These are phyloP conservation scores for Bathelium albidoporum DNA, from an alignment of 495 filamentous ascomycete genomes.

Conservation along the genomic window DNA sequence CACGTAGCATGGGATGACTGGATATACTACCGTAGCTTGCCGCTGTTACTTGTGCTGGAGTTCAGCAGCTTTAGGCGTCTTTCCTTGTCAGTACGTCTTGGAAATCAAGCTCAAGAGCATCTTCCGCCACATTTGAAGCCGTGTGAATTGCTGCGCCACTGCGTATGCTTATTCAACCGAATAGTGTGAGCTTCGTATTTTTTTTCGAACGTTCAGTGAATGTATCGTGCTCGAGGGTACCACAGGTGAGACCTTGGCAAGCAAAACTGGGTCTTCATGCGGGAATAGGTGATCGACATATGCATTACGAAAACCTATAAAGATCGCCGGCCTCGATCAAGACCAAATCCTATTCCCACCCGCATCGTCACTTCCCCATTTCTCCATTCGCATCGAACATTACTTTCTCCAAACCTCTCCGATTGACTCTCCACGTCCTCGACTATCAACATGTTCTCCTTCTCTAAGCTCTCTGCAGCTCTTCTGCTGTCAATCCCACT, in stretches of 20 bases:
- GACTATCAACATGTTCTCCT: background rate
- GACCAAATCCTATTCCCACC: background rate
- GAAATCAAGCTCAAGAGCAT: too few species aligned
- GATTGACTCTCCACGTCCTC: too few species aligned
- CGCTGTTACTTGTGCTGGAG: background rate
- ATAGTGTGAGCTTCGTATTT: background rate
- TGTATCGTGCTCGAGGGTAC: background rate
- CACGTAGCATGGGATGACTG: background rate
- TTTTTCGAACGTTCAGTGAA: background rate
- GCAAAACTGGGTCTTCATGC: background rate
- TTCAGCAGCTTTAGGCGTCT: background rate
- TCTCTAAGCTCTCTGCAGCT: background rate
- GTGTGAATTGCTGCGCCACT: background rate
- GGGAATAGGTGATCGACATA: background rate
- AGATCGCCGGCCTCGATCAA: background rate
- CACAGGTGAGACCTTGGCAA: background rate
- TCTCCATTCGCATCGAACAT: too few species aligned
- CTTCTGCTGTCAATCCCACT: background rate
- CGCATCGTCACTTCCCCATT: background rate
- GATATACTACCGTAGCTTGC: background rate
- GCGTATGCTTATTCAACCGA: background rate
- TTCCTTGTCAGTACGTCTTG: background rate
- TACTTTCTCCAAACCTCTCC: too few species aligned
- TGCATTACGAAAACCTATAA: conserved; percentile 4
- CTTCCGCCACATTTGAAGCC: too few species aligned